Evolutionary conservation across 2,329 filamentous ascomycete species (phyloP).

Genomic region (Teratosphaeria zuluensis): DNA sequence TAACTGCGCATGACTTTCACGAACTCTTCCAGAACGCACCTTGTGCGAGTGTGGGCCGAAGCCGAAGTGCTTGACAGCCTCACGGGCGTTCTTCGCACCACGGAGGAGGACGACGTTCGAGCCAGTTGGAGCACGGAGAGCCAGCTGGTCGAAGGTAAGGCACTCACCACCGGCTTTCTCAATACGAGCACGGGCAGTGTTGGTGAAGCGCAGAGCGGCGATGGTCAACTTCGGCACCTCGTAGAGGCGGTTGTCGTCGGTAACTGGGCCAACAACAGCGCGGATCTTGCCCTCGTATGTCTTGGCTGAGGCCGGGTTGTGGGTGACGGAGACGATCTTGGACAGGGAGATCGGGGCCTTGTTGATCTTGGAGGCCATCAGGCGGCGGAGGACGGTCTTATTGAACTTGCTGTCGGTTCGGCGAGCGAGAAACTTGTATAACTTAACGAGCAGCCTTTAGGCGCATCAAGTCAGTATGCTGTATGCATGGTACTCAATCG

Average conservation of each 20-base stretch:
- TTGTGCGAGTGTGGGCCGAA: slow-evolving; percentile 97
- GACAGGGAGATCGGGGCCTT: slow-evolving; percentile 76
- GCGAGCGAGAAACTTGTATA: slow-evolving; percentile 26
- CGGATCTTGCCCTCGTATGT: slow-evolving; percentile 69
- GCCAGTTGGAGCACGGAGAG: slow-evolving; percentile 87
- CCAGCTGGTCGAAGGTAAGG: slow-evolving; percentile 94
- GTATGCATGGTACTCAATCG: not conserved
- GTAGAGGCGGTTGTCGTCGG: slow-evolving; percentile 92
- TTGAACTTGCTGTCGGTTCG: slow-evolving; percentile 97
- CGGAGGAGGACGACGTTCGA: slow-evolving; percentile 95
- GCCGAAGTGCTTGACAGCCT: slow-evolving; percentile 99
- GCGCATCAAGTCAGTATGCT: slow-evolving; percentile 1
- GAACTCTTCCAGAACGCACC: slow-evolving; percentile 44
- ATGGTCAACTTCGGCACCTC: slow-evolving; percentile 85
- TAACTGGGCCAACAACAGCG: slow-evolving; percentile 89
- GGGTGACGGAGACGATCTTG: slow-evolving; percentile 61
- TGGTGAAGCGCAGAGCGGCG: slow-evolving; percentile 92
- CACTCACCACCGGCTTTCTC: slow-evolving; percentile 86
- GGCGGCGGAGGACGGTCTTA: slow-evolving; percentile 93
- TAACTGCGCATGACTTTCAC: not conserved
- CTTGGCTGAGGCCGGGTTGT: slow-evolving; percentile 41
- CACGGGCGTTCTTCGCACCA: slow-evolving; percentile 95
- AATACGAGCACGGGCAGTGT: slow-evolving; percentile 89
- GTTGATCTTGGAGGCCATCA: slow-evolving; percentile 40
- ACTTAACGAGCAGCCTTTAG: slow-evolving; percentile 5